Evolutionary conservation across 129 eudicot species (phyloP).

Genomic region (Artemisia argyi): DNA sequence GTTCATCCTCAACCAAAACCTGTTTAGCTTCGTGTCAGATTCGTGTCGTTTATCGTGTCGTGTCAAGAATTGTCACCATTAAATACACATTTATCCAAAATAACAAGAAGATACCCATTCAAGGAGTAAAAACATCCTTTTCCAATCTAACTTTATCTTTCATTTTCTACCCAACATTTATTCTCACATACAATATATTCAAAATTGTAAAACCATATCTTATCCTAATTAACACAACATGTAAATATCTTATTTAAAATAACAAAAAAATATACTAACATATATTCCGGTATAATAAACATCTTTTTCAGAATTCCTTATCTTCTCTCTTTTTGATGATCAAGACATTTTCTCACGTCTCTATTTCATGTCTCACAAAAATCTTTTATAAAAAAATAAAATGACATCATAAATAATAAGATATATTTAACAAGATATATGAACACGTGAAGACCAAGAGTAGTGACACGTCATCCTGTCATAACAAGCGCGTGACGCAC

Average conservation of each 20-base stretch:
- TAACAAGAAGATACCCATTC: neutral
- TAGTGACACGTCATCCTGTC: constrained; percentile 38
- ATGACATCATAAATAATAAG: neutral
- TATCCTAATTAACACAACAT: no score
- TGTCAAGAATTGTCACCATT: no score
- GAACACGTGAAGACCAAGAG: constrained; percentile 37
- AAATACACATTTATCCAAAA: neutral
- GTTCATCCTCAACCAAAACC: no score
- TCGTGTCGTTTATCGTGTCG: no score
- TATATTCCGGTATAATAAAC: constrained; percentile 14
- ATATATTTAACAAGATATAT: neutral
- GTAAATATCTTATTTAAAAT: no score
- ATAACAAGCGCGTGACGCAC: constrained; percentile 52
- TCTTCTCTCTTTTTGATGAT: constrained; percentile 30
- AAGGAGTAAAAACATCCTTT: constrained; percentile 7
- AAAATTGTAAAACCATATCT: no score
- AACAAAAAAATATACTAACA: constrained; percentile 3
- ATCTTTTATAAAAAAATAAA: neutral
- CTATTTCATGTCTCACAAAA: neutral
- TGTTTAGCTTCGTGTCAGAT: no score
- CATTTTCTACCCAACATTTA: constrained; percentile 3
- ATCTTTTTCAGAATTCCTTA: constrained; percentile 29
- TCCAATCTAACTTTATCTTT: constrained; percentile 6
- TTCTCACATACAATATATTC: neutral
- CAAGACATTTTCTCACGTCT: constrained; percentile 27